Base-by-base conservation (phyloP, 768 basidiomycete genomes). In the Russula lepida region DNA sequence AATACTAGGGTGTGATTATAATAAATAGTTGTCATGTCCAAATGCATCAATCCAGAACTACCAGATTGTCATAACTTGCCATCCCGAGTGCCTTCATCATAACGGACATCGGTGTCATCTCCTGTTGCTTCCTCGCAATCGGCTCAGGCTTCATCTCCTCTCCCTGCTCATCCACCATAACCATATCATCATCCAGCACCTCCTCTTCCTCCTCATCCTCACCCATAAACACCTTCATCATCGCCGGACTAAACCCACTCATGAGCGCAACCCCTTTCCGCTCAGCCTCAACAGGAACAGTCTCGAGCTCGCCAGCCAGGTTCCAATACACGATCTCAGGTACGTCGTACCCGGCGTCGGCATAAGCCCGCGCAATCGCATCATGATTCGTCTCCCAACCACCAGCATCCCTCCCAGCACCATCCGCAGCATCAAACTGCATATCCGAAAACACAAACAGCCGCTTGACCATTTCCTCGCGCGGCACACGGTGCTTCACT, bases 301-400 rank as follows among this genome's bases (percentile, higher is more conserved):
- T 77, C 27, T 62, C 46, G 32, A 65, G 57, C 1, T 69, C 59
- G 0, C 62, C 64, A 4, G 71, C 70, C 69, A 89, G 70, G 68
- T 89, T 77, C 88, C 88, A 89, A 69, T 80, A 89, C 37, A 89
- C 84, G 54, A 90, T 76, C 73, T 89, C 77, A 19, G 87, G 88
- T 28, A 89, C 70, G 61, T 85, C 81, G 66, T 89, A 89, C 60
- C 88, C 87, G 5, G 82, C 84, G 60, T 76, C 70, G 49, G 68
- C 67, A 64, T 83, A 90, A 68, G 77, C 82, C 60, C 72, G 68
- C 69, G 77, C 78, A 43, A 89, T 79, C 23, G 69, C 70, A 35
- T 84, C 78, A 66, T 88, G 79, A 49, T 82, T 86, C 41, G 86
- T 89, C 66, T 80, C 76, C 84, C 85, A 88, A 27, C n/a, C 28